Conservation (phyloP, 2,329 filamentous ascomycete genomes). For the Alternaria burnsii region DNA sequence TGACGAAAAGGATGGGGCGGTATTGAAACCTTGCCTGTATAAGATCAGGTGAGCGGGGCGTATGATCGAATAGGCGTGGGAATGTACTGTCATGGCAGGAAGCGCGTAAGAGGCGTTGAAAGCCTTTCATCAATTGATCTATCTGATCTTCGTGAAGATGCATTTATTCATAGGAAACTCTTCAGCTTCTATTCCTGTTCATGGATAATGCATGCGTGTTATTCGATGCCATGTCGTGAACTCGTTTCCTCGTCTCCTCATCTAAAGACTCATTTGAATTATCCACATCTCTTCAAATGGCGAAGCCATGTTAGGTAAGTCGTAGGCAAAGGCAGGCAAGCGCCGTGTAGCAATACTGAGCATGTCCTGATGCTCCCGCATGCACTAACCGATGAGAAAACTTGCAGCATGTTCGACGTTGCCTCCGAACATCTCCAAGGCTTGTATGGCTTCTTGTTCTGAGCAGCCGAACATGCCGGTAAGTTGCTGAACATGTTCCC, state of each 20-base stretch:
- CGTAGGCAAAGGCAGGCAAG: neutral
- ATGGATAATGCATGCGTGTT: constrained; percentile 19
- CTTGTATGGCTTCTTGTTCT: constrained; percentile 77
- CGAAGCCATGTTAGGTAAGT: neutral
- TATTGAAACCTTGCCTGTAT: constrained; percentile 95
- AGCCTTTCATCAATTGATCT: neutral
- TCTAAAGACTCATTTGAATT: neutral
- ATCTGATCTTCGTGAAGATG: neutral
- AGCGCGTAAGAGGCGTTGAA: neutral
- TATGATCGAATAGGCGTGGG: neutral
- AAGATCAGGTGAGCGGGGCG: constrained; percentile 69
- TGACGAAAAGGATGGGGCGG: constrained; percentile 69
- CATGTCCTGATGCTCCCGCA: neutral
- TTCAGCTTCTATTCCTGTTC: neutral
- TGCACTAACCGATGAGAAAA: constrained; percentile 66
- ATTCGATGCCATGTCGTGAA: constrained; percentile 17
- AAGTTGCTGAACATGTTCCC: constrained; percentile 77
- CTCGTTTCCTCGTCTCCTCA: constrained; percentile 13
- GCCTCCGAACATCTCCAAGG: constrained; percentile 82
- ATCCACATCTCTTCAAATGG: neutral
- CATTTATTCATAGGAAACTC: neutral
- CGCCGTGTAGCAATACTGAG: neutral
- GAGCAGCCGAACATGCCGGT: constrained; percentile 76
- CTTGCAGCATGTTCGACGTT: constrained; percentile 90
- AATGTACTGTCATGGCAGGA: neutral